Percentiles rank a stretch among this genome's conserved stretches.
phyloP scores from a whole-genome alignment of 148 eudicot genomes.

The Camellia lanceoleosa region DNA sequence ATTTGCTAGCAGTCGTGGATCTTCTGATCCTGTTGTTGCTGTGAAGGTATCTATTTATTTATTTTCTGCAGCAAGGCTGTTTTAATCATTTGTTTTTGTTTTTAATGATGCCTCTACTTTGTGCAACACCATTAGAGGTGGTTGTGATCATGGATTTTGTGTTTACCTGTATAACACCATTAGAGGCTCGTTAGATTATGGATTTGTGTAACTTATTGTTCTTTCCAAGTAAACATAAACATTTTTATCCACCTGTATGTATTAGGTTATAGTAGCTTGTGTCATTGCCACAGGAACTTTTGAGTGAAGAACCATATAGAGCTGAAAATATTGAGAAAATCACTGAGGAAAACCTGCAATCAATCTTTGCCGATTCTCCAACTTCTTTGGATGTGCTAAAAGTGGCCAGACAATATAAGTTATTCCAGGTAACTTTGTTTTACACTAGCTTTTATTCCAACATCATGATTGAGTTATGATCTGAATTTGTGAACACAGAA shows the following conservation, averaged over 20 bases:
- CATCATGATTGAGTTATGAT: background rate
- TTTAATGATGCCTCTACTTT: too few species aligned
- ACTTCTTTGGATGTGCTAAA: conserved; percentile 81
- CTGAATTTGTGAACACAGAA: background rate
- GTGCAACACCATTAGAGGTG: background rate
- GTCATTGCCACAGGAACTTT: conserved; percentile 46
- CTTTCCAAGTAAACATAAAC: background rate
- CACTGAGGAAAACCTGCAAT: conserved; percentile 43
- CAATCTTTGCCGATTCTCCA: conserved; percentile 70
- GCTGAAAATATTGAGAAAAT: conserved; percentile 70
- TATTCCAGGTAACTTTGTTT: conserved; percentile 62
- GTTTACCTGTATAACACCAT: too few species aligned
- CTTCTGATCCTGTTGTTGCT: conserved; percentile 82
- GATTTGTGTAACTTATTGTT: background rate
- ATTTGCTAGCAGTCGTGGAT: conserved; percentile 64
- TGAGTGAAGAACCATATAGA: conserved; percentile 80
- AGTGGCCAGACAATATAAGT: conserved; percentile 73
- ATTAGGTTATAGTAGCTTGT: conserved; percentile 1
- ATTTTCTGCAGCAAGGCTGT: background rate
- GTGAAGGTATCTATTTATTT: conserved; percentile 59
- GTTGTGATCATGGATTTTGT: background rate
- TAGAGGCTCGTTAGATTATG: background rate
- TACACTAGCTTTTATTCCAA: background rate
- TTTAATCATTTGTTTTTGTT: background rate
- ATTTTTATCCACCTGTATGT: background rate